Conservation (phyloP, 345 rosid species). For the Combretum micranthum region DNA sequence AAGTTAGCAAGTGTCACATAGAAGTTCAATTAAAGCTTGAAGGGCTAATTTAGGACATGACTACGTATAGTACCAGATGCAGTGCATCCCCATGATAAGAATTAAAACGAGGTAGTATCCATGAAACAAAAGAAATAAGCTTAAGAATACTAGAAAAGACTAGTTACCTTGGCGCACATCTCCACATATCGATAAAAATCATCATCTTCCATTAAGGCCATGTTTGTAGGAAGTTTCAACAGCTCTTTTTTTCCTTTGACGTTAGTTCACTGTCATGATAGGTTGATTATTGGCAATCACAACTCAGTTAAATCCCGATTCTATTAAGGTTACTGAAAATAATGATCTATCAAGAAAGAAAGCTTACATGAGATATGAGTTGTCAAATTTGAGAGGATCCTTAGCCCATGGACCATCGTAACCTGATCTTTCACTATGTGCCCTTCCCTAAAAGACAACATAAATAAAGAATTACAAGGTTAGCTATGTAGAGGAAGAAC, state of each 20-base stretch:
- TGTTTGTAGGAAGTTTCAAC: slow-evolving; percentile 83
- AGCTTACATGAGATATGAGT: slow-evolving; percentile 86
- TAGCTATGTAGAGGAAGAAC: neutral
- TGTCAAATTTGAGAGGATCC: slow-evolving; percentile 89
- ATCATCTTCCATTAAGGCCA: slow-evolving; percentile 58
- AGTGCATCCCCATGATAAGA: neutral
- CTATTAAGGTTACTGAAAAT: neutral
- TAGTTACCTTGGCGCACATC: slow-evolving; percentile 69
- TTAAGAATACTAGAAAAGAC: neutral
- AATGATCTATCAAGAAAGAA: neutral
- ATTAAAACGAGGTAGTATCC: neutral
- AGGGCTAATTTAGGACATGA: too few species aligned
- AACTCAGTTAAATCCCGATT: neutral
- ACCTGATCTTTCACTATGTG: slow-evolving; percentile 90
- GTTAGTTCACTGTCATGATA: slow-evolving; percentile 51
- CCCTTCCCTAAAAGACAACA: slow-evolving; percentile 58
- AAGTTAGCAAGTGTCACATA: too few species aligned
- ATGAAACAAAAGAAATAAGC: neutral
- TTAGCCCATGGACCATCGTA: slow-evolving; percentile 96
- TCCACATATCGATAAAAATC: slow-evolving; percentile 67
- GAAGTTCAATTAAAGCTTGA: too few species aligned
- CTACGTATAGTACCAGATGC: too few species aligned
- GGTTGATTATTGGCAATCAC: neutral
- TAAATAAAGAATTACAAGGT: slow-evolving; percentile 7
- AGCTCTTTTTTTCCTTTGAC: slow-evolving; percentile 75